Conservation (phyloP, 2,329 filamentous ascomycete species). For the Aspergillus latus region DNA sequence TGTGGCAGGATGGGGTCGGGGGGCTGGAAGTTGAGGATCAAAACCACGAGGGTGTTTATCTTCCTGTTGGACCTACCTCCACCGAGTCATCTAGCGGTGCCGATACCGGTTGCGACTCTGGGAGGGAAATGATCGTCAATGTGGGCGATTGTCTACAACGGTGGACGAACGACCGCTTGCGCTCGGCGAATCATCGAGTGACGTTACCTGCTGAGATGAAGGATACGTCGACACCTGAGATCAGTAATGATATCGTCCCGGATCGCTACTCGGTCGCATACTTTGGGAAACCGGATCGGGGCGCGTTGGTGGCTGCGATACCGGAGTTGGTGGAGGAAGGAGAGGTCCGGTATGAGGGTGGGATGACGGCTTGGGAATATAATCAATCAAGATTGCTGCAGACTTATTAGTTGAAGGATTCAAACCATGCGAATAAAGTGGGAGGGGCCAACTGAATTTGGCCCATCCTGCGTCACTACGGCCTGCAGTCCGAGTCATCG, state of each 20-base stretch:
- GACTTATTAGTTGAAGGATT: neutral
- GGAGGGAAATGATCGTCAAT: slow-evolving; percentile 43
- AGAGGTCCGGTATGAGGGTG: neutral
- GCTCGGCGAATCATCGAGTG: slow-evolving; percentile 50
- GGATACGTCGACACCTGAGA: slow-evolving; percentile 23
- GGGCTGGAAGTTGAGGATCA: slow-evolving; percentile 26
- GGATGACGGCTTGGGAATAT: neutral
- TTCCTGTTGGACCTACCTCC: slow-evolving; percentile 5
- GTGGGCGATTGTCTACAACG: slow-evolving; percentile 55
- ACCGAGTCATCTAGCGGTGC: neutral
- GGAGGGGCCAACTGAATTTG: too few relatives aligned
- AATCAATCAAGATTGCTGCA: neutral
- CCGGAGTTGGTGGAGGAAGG: neutral
- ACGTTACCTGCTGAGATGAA: slow-evolving; percentile 16
- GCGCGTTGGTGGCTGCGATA: neutral
- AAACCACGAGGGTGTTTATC: slow-evolving; percentile 12
- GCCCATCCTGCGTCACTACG: too few relatives aligned
- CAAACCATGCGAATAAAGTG: too few relatives aligned
- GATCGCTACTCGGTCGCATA: slow-evolving; percentile 32
- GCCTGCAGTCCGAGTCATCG: too few relatives aligned
- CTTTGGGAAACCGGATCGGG: slow-evolving; percentile 27
- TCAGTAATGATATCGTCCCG: too few relatives aligned
- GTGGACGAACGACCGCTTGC: slow-evolving; percentile 52
- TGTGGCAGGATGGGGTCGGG: slow-evolving; percentile 17
- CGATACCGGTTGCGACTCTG: neutral